Base-by-base conservation (phyloP, 768 basidiomycete genomes). In the Rhizopogon roseolus region DNA sequence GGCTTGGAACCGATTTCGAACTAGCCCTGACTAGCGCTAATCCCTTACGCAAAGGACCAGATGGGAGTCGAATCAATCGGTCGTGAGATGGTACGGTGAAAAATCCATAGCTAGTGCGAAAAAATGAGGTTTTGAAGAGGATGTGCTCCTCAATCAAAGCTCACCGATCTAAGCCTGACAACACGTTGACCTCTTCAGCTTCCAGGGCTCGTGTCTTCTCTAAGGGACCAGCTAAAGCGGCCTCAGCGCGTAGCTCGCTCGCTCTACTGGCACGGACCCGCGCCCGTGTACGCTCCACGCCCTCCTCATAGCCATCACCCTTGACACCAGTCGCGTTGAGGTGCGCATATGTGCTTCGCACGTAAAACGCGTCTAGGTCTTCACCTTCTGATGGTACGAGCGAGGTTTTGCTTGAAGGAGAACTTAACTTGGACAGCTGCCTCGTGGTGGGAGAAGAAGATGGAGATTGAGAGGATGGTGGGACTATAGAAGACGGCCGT, bases 301-400 rank as follows among this genome's bases (percentile, higher is more conserved):
- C 96, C 60, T 96, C 93, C 61, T 93, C 90, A 69, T 85, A 92
- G 0, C 96, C 96, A 65, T 98, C 96, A 3, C 95, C 94, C 64
- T 84, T 88, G 37, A 98, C 95, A n/a, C 96, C 96, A 41, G 80
- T 80, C 9, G 80, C 73, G 46, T 98, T 93, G n/a, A 98, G 78
- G 57, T 90, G 81, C 0, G 94, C 96, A 65, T 98, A 95, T 1
- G 90, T 92, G 55, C 79, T 86, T 39, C 92, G 81, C 6, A 95
- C 88, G 67, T 90, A 86, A 61, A 89, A 89, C 6, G 86, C 80
- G 65, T 93, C 91, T 53, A 82, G 64, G 61, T 93, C 91, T 67
- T 93, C 91, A 27, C 86, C 87, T 60, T 85, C 85, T 5, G 86
- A 86, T 1, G 85, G 88, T 0, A 79, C 80, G 16, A 88, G 74